Evolutionary conservation across 306 rosid species (phyloP).

Genomic region (Gillenia trifoliata): DNA sequence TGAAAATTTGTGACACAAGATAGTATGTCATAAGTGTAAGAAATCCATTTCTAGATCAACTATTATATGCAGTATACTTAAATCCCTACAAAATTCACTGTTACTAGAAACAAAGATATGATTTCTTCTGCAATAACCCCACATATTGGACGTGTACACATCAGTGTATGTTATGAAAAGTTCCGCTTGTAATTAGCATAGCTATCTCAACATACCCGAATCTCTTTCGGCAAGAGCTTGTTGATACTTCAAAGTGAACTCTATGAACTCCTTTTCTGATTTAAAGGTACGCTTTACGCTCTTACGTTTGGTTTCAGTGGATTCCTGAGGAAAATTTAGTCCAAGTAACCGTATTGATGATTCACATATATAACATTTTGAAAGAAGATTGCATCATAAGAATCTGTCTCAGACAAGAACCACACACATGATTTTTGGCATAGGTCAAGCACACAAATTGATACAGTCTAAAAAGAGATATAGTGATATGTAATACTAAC

Average conservation of each 20-base stretch:
- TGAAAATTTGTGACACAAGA: not conserved
- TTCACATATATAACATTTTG: not conserved
- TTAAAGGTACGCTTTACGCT: slow-evolving; percentile 67
- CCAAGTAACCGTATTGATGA: not conserved
- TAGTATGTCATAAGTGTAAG: not conserved
- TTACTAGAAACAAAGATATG: not conserved
- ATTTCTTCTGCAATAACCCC: not conserved
- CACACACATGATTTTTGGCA: not conserved
- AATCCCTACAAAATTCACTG: not conserved
- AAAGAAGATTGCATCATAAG: not conserved
- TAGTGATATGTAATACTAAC: slow-evolving; percentile 41
- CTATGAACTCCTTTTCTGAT: slow-evolving; percentile 88
- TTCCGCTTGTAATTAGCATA: slow-evolving; percentile 6
- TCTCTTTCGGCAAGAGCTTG: slow-evolving; percentile 90
- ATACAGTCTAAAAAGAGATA: slow-evolving; percentile 7
- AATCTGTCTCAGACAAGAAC: not conserved
- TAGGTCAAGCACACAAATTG: not conserved
- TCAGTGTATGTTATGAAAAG: not conserved
- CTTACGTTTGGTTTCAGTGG: slow-evolving; percentile 67
- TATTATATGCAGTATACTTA: not conserved
- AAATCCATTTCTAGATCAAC: not conserved
- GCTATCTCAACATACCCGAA: slow-evolving; percentile 50
- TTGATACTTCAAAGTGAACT: slow-evolving; percentile 83
- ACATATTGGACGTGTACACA: not conserved
- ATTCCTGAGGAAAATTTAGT: slow-evolving; percentile 48